phyloP scores from a whole-genome alignment of 495 filamentous ascomycete species.

The Polyplosphaeria fusca region DNA sequence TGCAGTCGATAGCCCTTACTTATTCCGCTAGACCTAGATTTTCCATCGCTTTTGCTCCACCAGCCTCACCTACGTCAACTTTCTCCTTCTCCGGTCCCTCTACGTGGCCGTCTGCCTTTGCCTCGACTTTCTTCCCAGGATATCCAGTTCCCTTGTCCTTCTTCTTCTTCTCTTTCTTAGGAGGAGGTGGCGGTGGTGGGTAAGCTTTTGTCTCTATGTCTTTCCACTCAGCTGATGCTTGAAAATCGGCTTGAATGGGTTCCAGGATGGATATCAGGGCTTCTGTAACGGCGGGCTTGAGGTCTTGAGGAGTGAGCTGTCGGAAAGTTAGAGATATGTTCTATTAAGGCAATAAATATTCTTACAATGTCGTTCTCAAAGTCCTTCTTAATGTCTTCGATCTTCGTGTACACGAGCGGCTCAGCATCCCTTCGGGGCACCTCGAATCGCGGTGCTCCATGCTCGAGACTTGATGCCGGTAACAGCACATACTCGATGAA shows the following conservation, averaged over 20 bases:
- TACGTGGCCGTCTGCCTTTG: slow-evolving; percentile 40
- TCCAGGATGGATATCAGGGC: slow-evolving; percentile 68
- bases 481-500: slow-evolving; percentile 84
- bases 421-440: slow-evolving; percentile 60
- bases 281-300: slow-evolving; percentile 72
- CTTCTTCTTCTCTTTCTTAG: slow-evolving; percentile 73
- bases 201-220: slow-evolving; percentile 78
- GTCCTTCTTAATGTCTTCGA: slow-evolving; percentile 69
- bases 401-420: slow-evolving; percentile 70
- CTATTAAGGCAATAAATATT: no score
- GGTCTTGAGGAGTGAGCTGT: slow-evolving; percentile 75
- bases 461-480: slow-evolving; percentile 58
- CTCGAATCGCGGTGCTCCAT: slow-evolving; percentile 55
- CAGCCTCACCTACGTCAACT: slow-evolving; percentile 39
- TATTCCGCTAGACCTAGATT: slow-evolving; percentile 14
- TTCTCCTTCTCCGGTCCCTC: slow-evolving; percentile 41
- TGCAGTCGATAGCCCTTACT: no score
- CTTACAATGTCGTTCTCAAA: slow-evolving; percentile 76
- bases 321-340: slow-evolving; percentile 13
- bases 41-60: slow-evolving; percentile 42
- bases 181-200: slow-evolving; percentile 59
- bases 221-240: slow-evolving; percentile 73
- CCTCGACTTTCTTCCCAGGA: slow-evolving; percentile 44
- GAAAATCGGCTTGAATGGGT: slow-evolving; percentile 70
- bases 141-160: slow-evolving; percentile 76